These are phyloP conservation scores for Paxillus ammoniavirescens DNA, from an alignment of 768 basidiomycete genomes.

Conservation along the genomic window DNA sequence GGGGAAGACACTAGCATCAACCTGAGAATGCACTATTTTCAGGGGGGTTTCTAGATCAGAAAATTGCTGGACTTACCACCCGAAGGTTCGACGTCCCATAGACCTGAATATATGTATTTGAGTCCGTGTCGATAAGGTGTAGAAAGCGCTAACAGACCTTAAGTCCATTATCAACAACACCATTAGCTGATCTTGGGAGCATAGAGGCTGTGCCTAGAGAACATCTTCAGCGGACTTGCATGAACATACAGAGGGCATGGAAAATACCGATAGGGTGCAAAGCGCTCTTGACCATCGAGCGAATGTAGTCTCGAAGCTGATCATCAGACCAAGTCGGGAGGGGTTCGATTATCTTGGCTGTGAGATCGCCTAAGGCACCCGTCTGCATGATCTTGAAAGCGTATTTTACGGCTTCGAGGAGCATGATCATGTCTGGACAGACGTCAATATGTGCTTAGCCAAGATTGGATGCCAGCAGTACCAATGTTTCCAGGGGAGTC, in stretches of 20 bases:
- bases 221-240: neutral
- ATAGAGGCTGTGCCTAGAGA: conserved; percentile 15
- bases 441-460: neutral
- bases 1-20: conserved; percentile 16
- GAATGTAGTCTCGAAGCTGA: conserved; percentile 11
- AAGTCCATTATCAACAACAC: conserved; percentile 12
- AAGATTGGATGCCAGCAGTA: neutral
- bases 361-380: conserved; percentile 11
- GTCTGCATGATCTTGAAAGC: conserved; percentile 14
- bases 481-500: conserved; percentile 11
- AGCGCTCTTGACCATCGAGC: conserved; percentile 4
- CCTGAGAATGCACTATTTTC: conserved; percentile 4
- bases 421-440: conserved; percentile 12
- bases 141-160: conserved; percentile 2
- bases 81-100: conserved; percentile 16
- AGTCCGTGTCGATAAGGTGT: neutral
- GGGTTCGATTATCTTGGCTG: conserved; percentile 12
- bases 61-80: conserved; percentile 5
- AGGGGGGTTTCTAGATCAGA: neutral
- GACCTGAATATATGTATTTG: neutral
- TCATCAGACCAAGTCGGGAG: conserved; percentile 15
- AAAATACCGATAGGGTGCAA: conserved; percentile 11
- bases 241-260: neutral
- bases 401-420: conserved; percentile 13
- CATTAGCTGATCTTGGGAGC: conserved; percentile 17